A percentile compares a stretch with the other conserved stretches of the same genome.
phyloP scores from a whole-genome alignment of 345 rosid genomes.

The Alliaria petiolata region DNA sequence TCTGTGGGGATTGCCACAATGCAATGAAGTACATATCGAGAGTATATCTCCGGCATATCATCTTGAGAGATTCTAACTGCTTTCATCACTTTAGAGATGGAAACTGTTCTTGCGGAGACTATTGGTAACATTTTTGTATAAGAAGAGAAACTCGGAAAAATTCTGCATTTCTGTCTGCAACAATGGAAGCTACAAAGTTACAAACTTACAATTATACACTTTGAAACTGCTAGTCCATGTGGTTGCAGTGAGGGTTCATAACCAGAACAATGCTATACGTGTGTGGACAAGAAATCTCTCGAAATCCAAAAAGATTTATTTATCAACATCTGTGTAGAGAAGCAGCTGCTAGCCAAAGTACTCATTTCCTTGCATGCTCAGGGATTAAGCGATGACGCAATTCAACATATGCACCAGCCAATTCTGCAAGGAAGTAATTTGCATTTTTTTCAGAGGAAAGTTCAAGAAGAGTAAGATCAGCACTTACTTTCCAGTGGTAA shows the following conservation, averaged over 20 bases:
- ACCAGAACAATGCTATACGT: slow-evolving; percentile 24
- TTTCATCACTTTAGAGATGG: slow-evolving; percentile 88
- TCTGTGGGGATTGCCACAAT: slow-evolving; percentile 89
- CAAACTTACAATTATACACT: slow-evolving; percentile 21
- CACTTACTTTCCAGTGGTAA: background rate
- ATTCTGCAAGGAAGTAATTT: slow-evolving; percentile 43
- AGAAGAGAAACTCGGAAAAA: slow-evolving; percentile 22
- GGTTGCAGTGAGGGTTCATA: slow-evolving; percentile 26
- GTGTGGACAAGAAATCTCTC: slow-evolving; percentile 12
- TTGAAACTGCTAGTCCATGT: slow-evolving; percentile 18
- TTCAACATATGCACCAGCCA: slow-evolving; percentile 72
- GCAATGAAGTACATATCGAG: slow-evolving; percentile 77
- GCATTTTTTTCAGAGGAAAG: no score
- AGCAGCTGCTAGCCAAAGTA: background rate
- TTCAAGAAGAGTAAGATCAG: background rate
- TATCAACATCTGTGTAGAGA: slow-evolving; percentile 11
- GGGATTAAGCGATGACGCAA: slow-evolving; percentile 74
- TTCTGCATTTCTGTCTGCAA: slow-evolving; percentile 21
- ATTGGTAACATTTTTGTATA: slow-evolving; percentile 50
- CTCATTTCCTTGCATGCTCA: slow-evolving; percentile 52
- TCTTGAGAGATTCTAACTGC: slow-evolving; percentile 85
- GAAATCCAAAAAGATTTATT: background rate
- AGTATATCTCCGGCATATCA: slow-evolving; percentile 54
- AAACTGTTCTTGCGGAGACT: slow-evolving; percentile 87
- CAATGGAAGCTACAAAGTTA: slow-evolving; percentile 21